Conservation (phyloP, 1,139 yeast genomes). For the Yamadazyma atlantica region DNA sequence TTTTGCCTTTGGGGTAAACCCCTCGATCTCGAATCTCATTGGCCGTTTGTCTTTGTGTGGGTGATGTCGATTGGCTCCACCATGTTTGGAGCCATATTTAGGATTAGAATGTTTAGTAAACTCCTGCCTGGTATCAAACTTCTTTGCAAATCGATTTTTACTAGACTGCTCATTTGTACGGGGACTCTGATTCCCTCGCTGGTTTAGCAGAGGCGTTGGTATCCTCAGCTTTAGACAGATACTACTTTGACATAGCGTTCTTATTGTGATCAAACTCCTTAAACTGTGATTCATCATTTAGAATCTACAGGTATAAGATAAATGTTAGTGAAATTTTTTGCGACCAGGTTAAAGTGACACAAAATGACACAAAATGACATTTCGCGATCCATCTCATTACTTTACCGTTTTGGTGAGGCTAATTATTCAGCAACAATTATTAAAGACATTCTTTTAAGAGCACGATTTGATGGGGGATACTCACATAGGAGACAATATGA, state of each 20-base stretch:
- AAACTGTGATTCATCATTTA: neutral
- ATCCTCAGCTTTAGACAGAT: neutral
- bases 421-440: neutral
- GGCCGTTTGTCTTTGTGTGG: neutral
- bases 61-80: too few species aligned
- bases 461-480: too few species aligned
- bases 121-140: conserved; percentile 6
- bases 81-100: too few species aligned
- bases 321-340: too few species aligned
- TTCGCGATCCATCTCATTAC: neutral
- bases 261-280: neutral
- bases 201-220: too few species aligned
- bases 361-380: too few species aligned
- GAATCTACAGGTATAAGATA: too few species aligned
- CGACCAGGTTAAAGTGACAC: too few species aligned
- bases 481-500: too few species aligned
- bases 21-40: conserved; percentile 17
- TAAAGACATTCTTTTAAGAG: neutral
- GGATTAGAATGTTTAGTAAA: too few species aligned
- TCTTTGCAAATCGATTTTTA: conserved; percentile 9
- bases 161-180: neutral
- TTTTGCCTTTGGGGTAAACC: conserved; percentile 25
- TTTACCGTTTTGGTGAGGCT: neutral
- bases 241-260: neutral
- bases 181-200: too few species aligned